A percentile compares a stretch with the other conserved stretches of the same genome.
phyloP scores from a whole-genome alignment of 2,329 filamentous ascomycete genomes.

The Tothia fuscella region DNA sequence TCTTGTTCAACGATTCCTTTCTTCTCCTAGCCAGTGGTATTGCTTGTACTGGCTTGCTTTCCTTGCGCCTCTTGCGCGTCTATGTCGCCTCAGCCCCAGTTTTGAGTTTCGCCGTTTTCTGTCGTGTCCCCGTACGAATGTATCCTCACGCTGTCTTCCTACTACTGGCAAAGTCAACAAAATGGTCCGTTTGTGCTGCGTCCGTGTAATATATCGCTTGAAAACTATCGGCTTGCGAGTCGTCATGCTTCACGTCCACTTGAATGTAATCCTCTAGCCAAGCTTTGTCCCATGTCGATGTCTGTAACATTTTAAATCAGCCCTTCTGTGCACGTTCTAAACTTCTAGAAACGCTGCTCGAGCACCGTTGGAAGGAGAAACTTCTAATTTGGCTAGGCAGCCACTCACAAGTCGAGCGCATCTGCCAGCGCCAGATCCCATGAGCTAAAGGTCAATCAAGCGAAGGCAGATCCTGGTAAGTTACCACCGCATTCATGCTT shows the following conservation, averaged over 20 bases:
- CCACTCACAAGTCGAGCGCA: constrained; percentile 30
- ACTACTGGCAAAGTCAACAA: not conserved
- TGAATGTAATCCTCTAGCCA: constrained; percentile 11
- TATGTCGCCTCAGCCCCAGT: not conserved
- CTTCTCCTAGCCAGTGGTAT: constrained; percentile 2
- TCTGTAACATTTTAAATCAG: constrained; percentile 29
- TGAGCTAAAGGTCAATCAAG: constrained; percentile 24
- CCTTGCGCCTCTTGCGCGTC: not conserved
- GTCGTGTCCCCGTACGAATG: not conserved
- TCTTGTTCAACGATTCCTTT: too few species aligned
- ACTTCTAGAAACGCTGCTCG: constrained; percentile 16
- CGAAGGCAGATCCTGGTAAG: constrained; percentile 23
- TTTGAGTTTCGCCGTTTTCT: not conserved
- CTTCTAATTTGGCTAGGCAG: constrained; percentile 27
- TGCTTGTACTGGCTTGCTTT: constrained; percentile 3
- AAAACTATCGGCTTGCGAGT: too few species aligned
- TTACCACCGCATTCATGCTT: constrained; percentile 35
- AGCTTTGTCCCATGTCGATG: constrained; percentile 24
- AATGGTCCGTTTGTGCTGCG: not conserved
- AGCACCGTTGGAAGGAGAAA: constrained; percentile 20
- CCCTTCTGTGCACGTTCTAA: constrained; percentile 30
- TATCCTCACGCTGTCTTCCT: not conserved
- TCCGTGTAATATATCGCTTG: too few species aligned
- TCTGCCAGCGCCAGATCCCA: constrained; percentile 24
- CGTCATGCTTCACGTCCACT: not conserved